Base-by-base conservation (phyloP, 2,329 filamentous ascomycete genomes). In the Phaeoacremonium minimum region DNA sequence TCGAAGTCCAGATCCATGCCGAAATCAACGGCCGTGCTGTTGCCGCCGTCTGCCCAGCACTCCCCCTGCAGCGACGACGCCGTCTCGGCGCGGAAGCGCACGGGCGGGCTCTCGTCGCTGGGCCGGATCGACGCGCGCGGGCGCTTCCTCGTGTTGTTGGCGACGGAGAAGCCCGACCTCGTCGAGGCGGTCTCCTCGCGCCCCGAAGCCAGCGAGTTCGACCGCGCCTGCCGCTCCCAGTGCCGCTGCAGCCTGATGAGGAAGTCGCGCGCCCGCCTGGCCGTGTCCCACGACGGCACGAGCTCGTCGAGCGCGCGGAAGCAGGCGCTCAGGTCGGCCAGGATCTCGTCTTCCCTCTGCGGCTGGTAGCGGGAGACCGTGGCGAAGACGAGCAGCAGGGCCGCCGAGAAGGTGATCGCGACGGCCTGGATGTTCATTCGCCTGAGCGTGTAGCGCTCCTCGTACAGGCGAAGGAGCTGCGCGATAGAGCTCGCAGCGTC, bases 401-500 rank as follows among this genome's bases (percentile, higher is more conserved):
- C 38, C 5, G 45, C 45, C 6, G 43, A 46, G 26, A 40, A 45
- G 5, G 41, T 42, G n/a, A 44, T 46, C 4, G 35, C 35, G 3
- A 47, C 43, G 5, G 44, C 45, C 16, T 44, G 38, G 8, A 47
- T 28, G 20, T 46, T 45, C 19, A 44, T 44, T 15, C 37, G 33
- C 18, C 43, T 33, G 6, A 47, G 35, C 3, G 38, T 42, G 15
- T 46, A 37, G 5, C 37, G 36, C 4, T 19, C 36, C 28, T 47
- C 45, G 32, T 47, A 47, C 4, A 26, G 22, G 22, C 22, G 22
- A 26, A 26, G 22, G n/a, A 26, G 22, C 22, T 26, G 22, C 22
- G 63, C 59, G 15, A 65, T 57, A 9, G 57, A 52, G 4, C 48
- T 61, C 4, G 63, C 60, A 2, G 63, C 64, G 28, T 64, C 56